A percentile compares a stretch with the other conserved stretches of the same genome.
Conservation (phyloP, 2,329 filamentous ascomycete genomes). For the Xylariaceae sp. region DNA sequence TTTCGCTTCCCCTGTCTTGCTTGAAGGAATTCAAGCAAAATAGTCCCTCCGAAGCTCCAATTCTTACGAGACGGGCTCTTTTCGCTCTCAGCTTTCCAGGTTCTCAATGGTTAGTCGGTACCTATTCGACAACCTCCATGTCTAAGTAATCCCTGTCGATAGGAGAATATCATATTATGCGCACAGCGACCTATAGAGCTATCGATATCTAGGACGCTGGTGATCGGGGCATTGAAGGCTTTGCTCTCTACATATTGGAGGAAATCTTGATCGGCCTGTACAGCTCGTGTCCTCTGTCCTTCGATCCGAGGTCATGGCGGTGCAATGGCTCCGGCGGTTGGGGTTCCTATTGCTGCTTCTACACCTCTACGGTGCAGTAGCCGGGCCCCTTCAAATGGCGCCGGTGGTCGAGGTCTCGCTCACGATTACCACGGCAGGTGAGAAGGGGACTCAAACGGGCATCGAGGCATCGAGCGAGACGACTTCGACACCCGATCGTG, state of each 20-base stretch:
- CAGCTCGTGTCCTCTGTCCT: neutral
- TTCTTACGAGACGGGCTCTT: too few species aligned
- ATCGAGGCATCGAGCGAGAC: conserved; percentile 11
- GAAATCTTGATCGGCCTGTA: neutral
- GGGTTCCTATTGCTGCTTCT: conserved; percentile 37
- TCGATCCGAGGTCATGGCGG: conserved; percentile 35
- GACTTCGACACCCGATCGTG: conserved; percentile 4
- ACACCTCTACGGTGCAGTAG: conserved; percentile 33
- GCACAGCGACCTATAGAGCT: conserved; percentile 9
- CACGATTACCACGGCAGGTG: conserved; percentile 13
- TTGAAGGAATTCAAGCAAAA: too few species aligned
- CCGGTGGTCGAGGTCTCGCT: conserved; percentile 33
- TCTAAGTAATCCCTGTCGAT: too few species aligned
- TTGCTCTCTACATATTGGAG: conserved; percentile 4
- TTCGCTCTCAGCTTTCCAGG: too few species aligned
- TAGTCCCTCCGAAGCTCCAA: too few species aligned
- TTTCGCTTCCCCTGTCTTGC: too few species aligned
- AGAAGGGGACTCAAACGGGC: conserved; percentile 11
- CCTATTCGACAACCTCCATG: too few species aligned
- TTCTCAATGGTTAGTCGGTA: too few species aligned
- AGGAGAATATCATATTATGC: too few species aligned
- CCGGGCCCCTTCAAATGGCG: conserved; percentile 29
- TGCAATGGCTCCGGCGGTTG: conserved; percentile 31
- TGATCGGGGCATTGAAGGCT: conserved; percentile 12
- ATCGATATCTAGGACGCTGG: conserved; percentile 6